Percentiles rank a stretch among this genome's conserved stretches.
Conservation (phyloP, 2,329 filamentous ascomycete species). For the Clonostachys sp. region DNA sequence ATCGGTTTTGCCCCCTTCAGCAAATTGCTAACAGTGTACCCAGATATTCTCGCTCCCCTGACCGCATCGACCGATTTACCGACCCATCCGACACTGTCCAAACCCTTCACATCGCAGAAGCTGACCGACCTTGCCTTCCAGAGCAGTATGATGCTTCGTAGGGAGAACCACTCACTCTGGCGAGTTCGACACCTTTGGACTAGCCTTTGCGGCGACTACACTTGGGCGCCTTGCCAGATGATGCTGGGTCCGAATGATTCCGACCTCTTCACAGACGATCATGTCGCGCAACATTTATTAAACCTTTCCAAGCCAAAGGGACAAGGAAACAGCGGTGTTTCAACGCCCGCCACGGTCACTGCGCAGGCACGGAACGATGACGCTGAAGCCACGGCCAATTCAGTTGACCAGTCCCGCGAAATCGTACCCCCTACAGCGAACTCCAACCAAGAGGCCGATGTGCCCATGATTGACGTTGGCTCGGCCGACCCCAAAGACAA, state of each 20-base stretch:
- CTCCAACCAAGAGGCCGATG: constrained; percentile 7
- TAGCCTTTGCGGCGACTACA: constrained; percentile 69
- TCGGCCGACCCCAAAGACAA: neutral
- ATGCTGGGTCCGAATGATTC: constrained; percentile 53
- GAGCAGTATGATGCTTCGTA: constrained; percentile 66
- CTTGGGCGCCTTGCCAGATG: constrained; percentile 57
- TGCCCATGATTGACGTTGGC: constrained; percentile 11
- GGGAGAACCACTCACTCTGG: constrained; percentile 70
- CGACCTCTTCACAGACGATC: constrained; percentile 46
- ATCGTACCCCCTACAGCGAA: too few species aligned
- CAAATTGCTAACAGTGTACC: constrained; percentile 14
- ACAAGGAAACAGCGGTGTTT: neutral
- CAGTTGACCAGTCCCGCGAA: neutral
- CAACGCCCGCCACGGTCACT: constrained; percentile 1
- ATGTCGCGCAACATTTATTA: constrained; percentile 30
- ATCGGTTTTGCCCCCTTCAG: neutral
- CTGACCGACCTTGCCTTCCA: constrained; percentile 67
- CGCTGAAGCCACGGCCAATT: neutral
- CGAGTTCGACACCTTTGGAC: constrained; percentile 71
- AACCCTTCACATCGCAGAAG: constrained; percentile 70
- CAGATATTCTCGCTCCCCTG: constrained; percentile 71
- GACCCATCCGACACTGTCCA: constrained; percentile 68
- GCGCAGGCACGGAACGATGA: constrained; percentile 9
- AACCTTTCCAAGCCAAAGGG: constrained; percentile 13
- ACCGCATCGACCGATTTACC: constrained; percentile 71